Evolutionary conservation across 2,329 filamentous ascomycete species (phyloP).

Genomic region (Penicillium digitatum): DNA sequence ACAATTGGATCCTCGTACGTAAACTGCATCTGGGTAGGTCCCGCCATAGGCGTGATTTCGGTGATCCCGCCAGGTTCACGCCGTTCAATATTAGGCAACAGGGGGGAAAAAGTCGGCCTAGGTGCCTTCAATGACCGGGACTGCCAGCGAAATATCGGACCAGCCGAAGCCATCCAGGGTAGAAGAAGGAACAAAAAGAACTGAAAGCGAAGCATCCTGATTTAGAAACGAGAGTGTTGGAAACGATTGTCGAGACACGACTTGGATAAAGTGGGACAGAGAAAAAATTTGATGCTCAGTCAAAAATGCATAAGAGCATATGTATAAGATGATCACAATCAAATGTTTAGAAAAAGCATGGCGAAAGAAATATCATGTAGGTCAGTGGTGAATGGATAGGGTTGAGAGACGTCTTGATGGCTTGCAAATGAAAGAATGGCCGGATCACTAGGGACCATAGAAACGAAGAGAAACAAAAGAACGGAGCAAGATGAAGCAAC

Average conservation of each 20-base stretch:
- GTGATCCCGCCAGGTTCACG: neutral
- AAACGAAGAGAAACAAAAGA: constrained; percentile 3
- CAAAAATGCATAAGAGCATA: constrained; percentile 3
- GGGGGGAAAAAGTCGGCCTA: neutral
- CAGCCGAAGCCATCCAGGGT: constrained; percentile 19
- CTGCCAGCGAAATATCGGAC: constrained; percentile 27
- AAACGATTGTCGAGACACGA: neutral
- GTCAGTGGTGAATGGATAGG: neutral
- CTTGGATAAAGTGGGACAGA: neutral
- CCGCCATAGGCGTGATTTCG: neutral
- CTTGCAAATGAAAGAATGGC: constrained; percentile 9
- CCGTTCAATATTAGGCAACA: neutral
- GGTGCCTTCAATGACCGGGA: neutral
- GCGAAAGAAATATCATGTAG: neutral
- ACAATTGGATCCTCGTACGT: neutral
- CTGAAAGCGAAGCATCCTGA: constrained; percentile 17
- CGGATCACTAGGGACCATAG: neutral
- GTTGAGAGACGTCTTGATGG: constrained; percentile 1
- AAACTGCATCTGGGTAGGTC: neutral
- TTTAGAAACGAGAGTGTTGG: constrained; percentile 1
- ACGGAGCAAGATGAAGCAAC: constrained; percentile 8
- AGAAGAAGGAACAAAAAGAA: constrained; percentile 13
- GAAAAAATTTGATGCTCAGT: neutral
- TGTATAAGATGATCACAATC: neutral
- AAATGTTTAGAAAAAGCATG: neutral